Evolutionary conservation across 352 stramenopile genomes (phyloP), one percentile per base, ranked within the genome.

Genomic region (Pythium aristosporum): DNA sequence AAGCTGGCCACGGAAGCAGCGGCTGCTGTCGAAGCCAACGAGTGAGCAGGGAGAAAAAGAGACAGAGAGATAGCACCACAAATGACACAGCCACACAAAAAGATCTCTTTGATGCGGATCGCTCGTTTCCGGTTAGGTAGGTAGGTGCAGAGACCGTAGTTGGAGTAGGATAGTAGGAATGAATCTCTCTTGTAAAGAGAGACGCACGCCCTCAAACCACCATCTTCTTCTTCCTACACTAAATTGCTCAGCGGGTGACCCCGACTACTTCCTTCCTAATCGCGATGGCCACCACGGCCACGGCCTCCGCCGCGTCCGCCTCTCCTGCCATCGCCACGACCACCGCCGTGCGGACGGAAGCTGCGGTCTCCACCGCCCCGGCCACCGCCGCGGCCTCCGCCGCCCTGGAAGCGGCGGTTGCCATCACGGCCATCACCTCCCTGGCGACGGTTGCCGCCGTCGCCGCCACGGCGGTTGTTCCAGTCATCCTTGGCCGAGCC

Each of bases 401-500:
- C 72, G 41, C 76, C 68, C 63, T 74, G 71, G 46, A 74, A 73
- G 55, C 75, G 69, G 28, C 53, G 39, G 15, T 68, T 61, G 18
- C 63, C 41, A 11, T 68, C 64, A 15, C 63, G 59, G 41, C 68
- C 52, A 58, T 75, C 54, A 39, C 79, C 75, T 36, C 67, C 61
- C 39, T 67, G 64, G 61, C 76, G 74, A 61, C 75, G 74, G 34
- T 76, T 64, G 28, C 34, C 59, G 41, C 72, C 77, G 32, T 73
- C 72, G 57, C 81, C 77, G 32, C 75, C 72, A 57, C 81, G 79
- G 52, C 82, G 78, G 65, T 75, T 82, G 62, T 57, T 75, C 79
- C 77, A 91, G 59, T 87, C 80, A 51, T 94, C 85, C 64, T 91
- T 90, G 49, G 64, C 59, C 44, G 69, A 75, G 49, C 80, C 83